Base-by-base conservation (phyloP, 345 rosid genomes). In the Euphorbia lathyris region DNA sequence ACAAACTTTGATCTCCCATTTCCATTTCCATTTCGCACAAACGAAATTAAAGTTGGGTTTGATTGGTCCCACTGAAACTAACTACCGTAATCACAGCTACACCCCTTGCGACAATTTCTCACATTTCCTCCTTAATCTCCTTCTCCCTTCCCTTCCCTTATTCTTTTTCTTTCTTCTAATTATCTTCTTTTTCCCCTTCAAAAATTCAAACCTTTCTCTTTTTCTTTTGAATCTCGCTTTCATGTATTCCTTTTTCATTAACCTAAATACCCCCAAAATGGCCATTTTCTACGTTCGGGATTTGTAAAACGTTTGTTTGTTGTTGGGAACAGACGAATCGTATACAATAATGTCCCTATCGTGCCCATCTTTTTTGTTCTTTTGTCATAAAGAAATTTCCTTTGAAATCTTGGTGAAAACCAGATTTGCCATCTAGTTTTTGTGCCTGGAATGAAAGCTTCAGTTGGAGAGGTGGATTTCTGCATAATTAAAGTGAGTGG, bases 11-110 rank as follows among this genome's bases (percentile, higher is more conserved):
- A 12, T 20, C 16, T 64, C 32, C 43, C 30, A 36, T 47, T 1
- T 14, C 42, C 57, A 65, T 47, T 65, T 47, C 19, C 17, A 12
- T 45, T 45, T 12, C 51, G 11, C 51, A 45, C 16, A 45, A 2
- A 43, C 11, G 48, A 65, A 47, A 65, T 23, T 17, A 47, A 32
- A 17, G n/a, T 27, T 25, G 55, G 22, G 36, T 29, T 70, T 82
- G 82, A 73, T 77, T 84, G 86, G 86, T 77, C 77, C 77, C 78
- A 80, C 86, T 82, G 77, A 66, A 75, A 78, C 71, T 71, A 66
- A 73, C 77, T 57, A 71, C 85, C 90, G 90, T 67, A 77, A 79
- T 86, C 84, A 19, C 79, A 74, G 88, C 80, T 45, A 60, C 58
- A 69, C 88, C 85, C 77, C 67, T 67, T 81, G 71, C 76, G 63